Evolutionary conservation across 257 asterid genomes (phyloP), one percentile per base, ranked within the genome.

Genomic region (Primulina eburnea): DNA sequence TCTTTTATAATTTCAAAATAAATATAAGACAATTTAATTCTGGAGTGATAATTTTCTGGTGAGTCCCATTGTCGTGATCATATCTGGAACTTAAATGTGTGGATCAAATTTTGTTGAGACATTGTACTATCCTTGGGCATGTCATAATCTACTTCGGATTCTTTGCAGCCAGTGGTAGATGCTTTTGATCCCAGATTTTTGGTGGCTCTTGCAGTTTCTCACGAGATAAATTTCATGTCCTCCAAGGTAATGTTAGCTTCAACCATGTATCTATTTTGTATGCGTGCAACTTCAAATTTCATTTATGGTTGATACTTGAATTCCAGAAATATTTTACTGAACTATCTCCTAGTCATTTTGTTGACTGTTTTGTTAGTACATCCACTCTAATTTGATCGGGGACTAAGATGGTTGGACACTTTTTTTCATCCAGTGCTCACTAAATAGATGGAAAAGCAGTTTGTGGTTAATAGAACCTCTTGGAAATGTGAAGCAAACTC

Each of bases 11-110:
- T 59, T 63, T 68, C 8, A 26, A 26, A 24, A 66, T 16, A 69
- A 70, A 37, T 76, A 58, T 8, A 61, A 29, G 20, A 62, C 38
- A 52, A 70, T 47, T 71, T 56, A 60, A 24, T 16, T 11, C 64
- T 47, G 62, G 62, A 17, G n/a, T 50, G 57, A 17, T 50, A 17
- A 50, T 50, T 14, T 43, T 50, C 20, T 17, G 7, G 57, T 16
- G 20, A 50, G 57, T 50, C 57, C 8, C 8, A 50, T 50, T 16
- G 57, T 50, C 1, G 7, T 50, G 21, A 50, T 50, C 57, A 5
- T 16, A 50, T 50, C 57, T 50, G 20, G 20, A 50, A 14, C 20
- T 50, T 14, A 50, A 16, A 16, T 50, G 8, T 35, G 43, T 50
- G 57, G 57, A 16, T 5, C 21, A 5, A 14, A 5, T 50, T 1